A percentile compares a stretch with the other conserved stretches of the same genome.
phyloP scores from a whole-genome alignment of 306 rosid species.

The Luffa acutangula region DNA sequence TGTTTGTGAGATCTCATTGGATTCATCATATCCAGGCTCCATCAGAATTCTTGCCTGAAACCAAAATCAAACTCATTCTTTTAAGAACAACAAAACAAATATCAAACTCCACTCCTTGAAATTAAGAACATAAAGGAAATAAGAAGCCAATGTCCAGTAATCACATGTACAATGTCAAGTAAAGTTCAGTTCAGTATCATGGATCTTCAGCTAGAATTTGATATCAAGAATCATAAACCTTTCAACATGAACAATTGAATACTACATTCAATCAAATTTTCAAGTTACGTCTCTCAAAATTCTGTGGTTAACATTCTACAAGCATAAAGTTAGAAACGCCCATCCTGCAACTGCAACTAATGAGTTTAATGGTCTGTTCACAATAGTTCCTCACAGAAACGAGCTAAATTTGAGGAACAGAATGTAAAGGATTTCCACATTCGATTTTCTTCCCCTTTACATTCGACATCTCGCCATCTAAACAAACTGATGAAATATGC shows the following conservation, averaged over 20 bases:
- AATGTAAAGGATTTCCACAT: neutral
- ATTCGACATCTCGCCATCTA: neutral
- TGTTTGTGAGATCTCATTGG: slow-evolving; percentile 24
- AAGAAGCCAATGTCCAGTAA: neutral
- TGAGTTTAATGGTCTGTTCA: neutral
- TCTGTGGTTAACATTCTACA: neutral
- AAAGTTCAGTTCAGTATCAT: neutral
- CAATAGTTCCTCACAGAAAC: neutral
- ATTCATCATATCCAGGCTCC: slow-evolving; percentile 40
- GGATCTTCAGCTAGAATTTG: neutral
- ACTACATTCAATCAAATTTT: neutral
- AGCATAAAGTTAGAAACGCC: neutral
- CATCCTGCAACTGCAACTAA: neutral
- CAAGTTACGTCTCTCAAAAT: neutral
- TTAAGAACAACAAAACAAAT: slow-evolving; percentile 21
- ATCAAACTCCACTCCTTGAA: neutral
- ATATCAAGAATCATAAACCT: neutral
- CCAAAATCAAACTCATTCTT: slow-evolving; percentile 9
- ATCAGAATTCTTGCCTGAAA: slow-evolving; percentile 77
- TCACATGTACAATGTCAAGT: neutral
- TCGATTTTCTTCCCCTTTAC: neutral
- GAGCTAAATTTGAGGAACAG: neutral
- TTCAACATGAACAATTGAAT: neutral
- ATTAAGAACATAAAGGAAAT: neutral
- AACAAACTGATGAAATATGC: neutral